Percentiles rank a stretch among this genome's conserved stretches.
phyloP scores from a whole-genome alignment of 2,329 filamentous ascomycete species.

The Exophiala calicioides region DNA sequence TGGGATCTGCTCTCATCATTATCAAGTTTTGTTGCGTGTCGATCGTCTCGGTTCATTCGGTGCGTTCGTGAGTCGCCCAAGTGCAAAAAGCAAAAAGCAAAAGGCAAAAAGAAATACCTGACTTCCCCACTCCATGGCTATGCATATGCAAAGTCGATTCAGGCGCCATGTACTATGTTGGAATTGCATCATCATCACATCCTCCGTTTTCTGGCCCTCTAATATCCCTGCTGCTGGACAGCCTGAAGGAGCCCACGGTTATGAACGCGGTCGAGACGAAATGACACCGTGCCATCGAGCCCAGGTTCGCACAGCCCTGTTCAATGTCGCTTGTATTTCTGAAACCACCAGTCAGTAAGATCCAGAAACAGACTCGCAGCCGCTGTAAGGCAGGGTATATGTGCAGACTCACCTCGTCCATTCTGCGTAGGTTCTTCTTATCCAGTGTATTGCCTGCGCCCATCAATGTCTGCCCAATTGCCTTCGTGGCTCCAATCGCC shows the following conservation, averaged over 20 bases:
- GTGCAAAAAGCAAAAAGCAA: not conserved
- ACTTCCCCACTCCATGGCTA: constrained; percentile 1
- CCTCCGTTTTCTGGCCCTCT: not conserved
- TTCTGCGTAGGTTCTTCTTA: constrained; percentile 73
- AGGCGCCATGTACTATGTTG: constrained; percentile 3
- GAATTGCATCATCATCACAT: too few relatives aligned
- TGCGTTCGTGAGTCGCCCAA: not conserved
- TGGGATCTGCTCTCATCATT: constrained; percentile 1
- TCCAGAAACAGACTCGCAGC: constrained; percentile 1
- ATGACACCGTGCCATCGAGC: not conserved
- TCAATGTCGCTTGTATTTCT: constrained; percentile 31
- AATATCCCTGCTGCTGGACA: not conserved
- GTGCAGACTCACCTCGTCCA: constrained; percentile 85
- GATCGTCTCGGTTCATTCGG: constrained; percentile 4
- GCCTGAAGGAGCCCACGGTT: not conserved
- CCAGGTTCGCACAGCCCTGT: not conserved
- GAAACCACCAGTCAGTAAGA: constrained; percentile 10
- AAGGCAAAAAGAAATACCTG: not conserved
- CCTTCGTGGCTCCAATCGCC: constrained; percentile 86
- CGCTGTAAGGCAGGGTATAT: too few relatives aligned
- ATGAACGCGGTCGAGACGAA: not conserved
- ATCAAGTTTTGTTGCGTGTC: constrained; percentile 1
- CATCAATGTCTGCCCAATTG: constrained; percentile 82
- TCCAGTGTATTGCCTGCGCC: constrained; percentile 92
- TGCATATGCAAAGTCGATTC: constrained; percentile 4